A percentile compares a stretch with the other conserved stretches of the same genome.
Conservation (phyloP, 805 yeast genomes). For the Wickerhamiella azymoides region DNA sequence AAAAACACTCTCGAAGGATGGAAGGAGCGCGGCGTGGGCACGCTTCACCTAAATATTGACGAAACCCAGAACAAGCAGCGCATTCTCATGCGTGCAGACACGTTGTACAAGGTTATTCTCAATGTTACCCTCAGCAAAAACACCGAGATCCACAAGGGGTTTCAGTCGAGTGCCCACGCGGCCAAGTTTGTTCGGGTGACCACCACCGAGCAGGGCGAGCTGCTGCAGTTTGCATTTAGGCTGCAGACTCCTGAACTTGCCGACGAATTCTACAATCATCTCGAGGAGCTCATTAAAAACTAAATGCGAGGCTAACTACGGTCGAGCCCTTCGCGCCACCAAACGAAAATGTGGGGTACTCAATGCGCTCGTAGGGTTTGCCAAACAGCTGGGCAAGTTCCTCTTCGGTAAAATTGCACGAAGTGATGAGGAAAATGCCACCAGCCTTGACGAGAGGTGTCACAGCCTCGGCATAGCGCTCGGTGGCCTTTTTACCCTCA, state of each 20-base stretch:
- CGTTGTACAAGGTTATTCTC: conserved; percentile 66
- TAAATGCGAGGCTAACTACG: conserved; percentile 75
- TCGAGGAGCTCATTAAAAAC: conserved; percentile 4
- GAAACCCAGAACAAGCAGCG: conserved; percentile 34
- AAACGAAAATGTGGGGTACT: conserved; percentile 72
- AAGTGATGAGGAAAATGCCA: conserved; percentile 60
- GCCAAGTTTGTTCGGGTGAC: conserved; percentile 73
- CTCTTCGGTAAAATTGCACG: conserved; percentile 82
- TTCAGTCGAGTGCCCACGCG: conserved; percentile 70
- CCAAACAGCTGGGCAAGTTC: conserved; percentile 46
- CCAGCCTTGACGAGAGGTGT: conserved; percentile 40
- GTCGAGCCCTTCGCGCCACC: conserved; percentile 86
- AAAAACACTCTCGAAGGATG: conserved; percentile 61
- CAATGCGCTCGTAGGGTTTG: conserved; percentile 47
- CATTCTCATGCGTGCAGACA: conserved; percentile 82
- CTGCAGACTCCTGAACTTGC: conserved; percentile 51
- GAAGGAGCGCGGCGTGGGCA: conserved; percentile 92
- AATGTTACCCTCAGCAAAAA: conserved; percentile 54
- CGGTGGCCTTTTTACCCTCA: conserved; percentile 26
- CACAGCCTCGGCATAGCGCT: conserved; percentile 46
- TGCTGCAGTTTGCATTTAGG: conserved; percentile 72
- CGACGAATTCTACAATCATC: conserved; percentile 36
- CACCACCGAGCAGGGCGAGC: conserved; percentile 48
- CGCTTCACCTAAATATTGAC: conserved; percentile 57
- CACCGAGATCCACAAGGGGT: conserved; percentile 58